phyloP scores from a whole-genome alignment of 2,329 filamentous ascomycete genomes.

The Alternaria novae-zelandiae region DNA sequence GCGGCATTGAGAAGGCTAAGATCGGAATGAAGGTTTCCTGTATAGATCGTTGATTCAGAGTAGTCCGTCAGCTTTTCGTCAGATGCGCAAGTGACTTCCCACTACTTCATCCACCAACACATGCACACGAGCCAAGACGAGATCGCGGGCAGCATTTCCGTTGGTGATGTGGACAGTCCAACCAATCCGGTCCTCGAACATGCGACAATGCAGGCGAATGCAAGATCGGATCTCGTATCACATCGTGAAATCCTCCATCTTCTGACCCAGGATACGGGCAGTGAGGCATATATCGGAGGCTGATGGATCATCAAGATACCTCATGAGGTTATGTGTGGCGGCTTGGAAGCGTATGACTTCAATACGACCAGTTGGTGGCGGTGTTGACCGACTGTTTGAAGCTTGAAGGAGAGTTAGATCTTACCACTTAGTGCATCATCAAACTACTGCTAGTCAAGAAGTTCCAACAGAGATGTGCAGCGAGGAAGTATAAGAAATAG shows the following conservation, averaged over 20 bases:
- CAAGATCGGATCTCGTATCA: neutral
- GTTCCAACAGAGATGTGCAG: neutral
- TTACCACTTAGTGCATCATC: neutral
- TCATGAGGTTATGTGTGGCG: neutral
- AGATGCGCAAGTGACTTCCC: neutral
- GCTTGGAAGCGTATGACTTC: neutral
- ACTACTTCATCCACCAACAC: neutral
- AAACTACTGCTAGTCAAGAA: neutral
- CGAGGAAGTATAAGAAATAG: neutral
- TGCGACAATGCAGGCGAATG: neutral
- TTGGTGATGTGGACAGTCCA: neutral
- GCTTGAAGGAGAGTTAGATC: neutral
- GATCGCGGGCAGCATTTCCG: neutral
- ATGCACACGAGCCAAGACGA: neutral
- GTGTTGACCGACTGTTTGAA: neutral
- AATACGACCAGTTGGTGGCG: neutral
- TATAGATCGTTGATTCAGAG: neutral
- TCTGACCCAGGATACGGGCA: neutral
- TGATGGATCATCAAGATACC: neutral
- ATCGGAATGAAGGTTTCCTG: neutral
- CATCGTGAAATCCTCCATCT: neutral
- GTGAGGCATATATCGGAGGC: neutral
- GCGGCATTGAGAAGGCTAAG: neutral
- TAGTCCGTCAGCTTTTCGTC: neutral
- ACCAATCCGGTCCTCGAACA: neutral